Conservation (phyloP, 2,329 filamentous ascomycete genomes). For the Aspergillus sclerotialis region DNA sequence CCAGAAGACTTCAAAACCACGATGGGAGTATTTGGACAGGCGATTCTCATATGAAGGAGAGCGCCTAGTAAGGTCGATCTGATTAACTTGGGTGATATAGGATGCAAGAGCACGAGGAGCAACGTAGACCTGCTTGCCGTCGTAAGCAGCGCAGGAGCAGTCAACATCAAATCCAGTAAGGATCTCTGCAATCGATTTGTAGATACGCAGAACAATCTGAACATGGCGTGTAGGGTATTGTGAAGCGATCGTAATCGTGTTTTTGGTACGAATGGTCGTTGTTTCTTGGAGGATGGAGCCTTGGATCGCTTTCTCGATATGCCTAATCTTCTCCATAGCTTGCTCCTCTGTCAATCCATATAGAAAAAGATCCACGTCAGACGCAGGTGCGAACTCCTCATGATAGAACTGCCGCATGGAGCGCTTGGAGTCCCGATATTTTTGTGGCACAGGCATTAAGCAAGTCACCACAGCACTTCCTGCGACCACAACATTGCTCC, state of each 20-base stretch:
- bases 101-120: constrained; percentile 70
- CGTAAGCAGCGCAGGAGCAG: constrained; percentile 72
- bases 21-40: constrained; percentile 74
- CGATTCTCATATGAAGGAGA: constrained; percentile 85
- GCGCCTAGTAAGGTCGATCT: constrained; percentile 68
- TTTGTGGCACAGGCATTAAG: constrained; percentile 61
- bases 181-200: constrained; percentile 77
- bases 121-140: constrained; percentile 72
- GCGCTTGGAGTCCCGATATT: constrained; percentile 57
- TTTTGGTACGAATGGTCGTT: constrained; percentile 77
- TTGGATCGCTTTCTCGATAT: constrained; percentile 68
- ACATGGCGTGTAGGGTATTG: constrained; percentile 79
- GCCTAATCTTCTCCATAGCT: constrained; percentile 74
- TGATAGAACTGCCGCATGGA: constrained; percentile 67
- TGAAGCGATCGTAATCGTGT: constrained; percentile 77
- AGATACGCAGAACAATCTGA: constrained; percentile 78
- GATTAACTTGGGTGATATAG: constrained; percentile 76
- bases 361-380: constrained; percentile 80
- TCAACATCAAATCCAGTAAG: constrained; percentile 85
- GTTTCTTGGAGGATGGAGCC: constrained; percentile 77
- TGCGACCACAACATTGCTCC: constrained; percentile 74
- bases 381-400: constrained; percentile 71
- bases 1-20: constrained; percentile 82
- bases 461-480: constrained; percentile 77
- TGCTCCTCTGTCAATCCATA: constrained; percentile 72